A percentile compares a stretch with the other conserved stretches of the same genome.
phyloP scores from a whole-genome alignment of 148 eudicot species.

The Heliosperma pusillum region DNA sequence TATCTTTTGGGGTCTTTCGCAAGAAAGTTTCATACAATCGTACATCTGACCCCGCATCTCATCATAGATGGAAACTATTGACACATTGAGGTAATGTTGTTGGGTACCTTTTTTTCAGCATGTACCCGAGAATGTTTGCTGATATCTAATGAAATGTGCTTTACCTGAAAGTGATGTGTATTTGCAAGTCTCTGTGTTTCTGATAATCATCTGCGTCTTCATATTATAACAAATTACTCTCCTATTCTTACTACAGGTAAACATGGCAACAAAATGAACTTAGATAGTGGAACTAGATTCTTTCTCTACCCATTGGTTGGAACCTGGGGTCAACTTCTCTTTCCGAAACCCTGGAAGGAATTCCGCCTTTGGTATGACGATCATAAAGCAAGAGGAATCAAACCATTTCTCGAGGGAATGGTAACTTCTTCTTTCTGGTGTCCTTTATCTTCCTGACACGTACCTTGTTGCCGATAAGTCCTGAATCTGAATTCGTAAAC shows the following conservation, averaged over 20 bases:
- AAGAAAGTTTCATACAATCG: too few species aligned
- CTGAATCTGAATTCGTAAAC: neutral
- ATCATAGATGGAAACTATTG: too few species aligned
- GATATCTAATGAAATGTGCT: neutral
- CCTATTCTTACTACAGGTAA: constrained; percentile 49
- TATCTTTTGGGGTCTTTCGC: too few species aligned
- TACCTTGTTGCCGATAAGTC: neutral
- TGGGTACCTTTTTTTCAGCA: too few species aligned
- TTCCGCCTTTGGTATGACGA: constrained; percentile 91
- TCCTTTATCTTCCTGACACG: neutral
- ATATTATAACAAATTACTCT: neutral
- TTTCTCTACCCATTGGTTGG: constrained; percentile 96
- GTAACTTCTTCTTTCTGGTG: constrained; percentile 32
- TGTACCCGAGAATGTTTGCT: neutral
- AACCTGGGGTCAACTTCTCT: constrained; percentile 99
- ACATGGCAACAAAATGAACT: constrained; percentile 84
- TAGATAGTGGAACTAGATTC: constrained; percentile 56
- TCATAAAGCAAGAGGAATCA: constrained; percentile 76
- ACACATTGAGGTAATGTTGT: too few species aligned
- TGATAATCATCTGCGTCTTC: neutral
- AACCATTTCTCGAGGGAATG: constrained; percentile 91
- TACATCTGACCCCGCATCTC: too few species aligned
- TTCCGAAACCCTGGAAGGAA: constrained; percentile 97
- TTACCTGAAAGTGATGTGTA: neutral
- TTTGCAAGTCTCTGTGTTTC: neutral